These are phyloP conservation scores for Phialocephala subalpina DNA, from an alignment of 2,329 filamentous ascomycete genomes.

Conservation along the genomic window DNA sequence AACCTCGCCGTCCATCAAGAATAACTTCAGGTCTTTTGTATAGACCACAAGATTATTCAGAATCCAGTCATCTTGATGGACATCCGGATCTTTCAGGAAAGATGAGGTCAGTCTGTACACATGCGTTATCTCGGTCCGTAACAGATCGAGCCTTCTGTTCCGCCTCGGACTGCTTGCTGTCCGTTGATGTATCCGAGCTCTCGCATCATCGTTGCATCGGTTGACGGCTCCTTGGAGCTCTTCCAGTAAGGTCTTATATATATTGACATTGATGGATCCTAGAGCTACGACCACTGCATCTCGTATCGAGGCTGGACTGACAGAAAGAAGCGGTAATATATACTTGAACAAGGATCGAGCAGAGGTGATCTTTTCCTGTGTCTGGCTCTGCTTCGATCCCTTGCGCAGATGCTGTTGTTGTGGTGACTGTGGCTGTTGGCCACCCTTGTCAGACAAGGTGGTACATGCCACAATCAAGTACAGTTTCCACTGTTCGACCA, in stretches of 20 bases:
- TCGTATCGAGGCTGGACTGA: conserved; percentile 80
- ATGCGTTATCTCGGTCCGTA: conserved; percentile 94
- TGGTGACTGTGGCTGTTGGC: conserved; percentile 63
- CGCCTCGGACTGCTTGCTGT: conserved; percentile 83
- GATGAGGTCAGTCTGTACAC: conserved; percentile 94
- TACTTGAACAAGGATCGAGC: conserved; percentile 90
- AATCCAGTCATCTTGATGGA: conserved; percentile 90
- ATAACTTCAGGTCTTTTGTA: conserved; percentile 90
- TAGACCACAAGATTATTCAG: conserved; percentile 88
- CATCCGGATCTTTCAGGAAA: conserved; percentile 80
- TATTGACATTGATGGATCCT: conserved; percentile 93
- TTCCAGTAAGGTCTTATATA: conserved; percentile 90
- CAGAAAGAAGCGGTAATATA: conserved; percentile 86
- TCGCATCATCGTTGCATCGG: conserved; percentile 88
- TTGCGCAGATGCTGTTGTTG: conserved; percentile 82
- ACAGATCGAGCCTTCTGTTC: conserved; percentile 83
- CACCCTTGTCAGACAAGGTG: conserved; percentile 84
- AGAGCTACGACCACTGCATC: conserved; percentile 91
- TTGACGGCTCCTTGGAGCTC: conserved; percentile 87
- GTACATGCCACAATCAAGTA: conserved; percentile 98
- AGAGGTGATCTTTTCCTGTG: conserved; percentile 83
- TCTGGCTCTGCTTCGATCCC: conserved; percentile 73
- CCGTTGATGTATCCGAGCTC: conserved; percentile 85
- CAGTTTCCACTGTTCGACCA: conserved; percentile 97
- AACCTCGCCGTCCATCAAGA: conserved; percentile 92